phyloP scores from a whole-genome alignment of 2,329 filamentous ascomycete species.

The Botrytis fragariae region DNA sequence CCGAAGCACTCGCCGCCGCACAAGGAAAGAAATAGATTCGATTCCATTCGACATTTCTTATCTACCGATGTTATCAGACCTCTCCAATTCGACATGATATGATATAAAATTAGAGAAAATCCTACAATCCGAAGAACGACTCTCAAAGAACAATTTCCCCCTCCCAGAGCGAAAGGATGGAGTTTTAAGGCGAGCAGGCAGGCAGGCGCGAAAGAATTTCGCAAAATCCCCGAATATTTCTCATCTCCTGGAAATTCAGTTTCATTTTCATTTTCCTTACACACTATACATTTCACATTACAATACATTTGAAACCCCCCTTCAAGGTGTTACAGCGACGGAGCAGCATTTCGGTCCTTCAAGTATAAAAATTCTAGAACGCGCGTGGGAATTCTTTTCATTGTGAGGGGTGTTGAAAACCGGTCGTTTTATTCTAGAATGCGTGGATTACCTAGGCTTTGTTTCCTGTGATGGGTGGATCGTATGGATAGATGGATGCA shows the following conservation, averaged over 20 bases:
- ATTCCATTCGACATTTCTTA: not conserved
- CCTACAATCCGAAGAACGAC: not conserved
- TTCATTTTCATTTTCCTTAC: not conserved
- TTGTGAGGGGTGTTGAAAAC: not conserved
- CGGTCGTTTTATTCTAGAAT: not conserved
- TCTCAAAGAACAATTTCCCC: not conserved
- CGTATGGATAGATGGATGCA: not conserved
- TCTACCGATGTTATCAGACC: not conserved
- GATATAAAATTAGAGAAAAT: not conserved
- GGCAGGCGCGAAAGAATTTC: not conserved
- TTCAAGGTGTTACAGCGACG: slow-evolving; percentile 1
- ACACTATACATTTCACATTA: not conserved
- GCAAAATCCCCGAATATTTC: not conserved
- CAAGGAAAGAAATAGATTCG: slow-evolving; percentile 10
- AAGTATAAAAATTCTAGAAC: not conserved
- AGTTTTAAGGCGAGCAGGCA: not conserved
- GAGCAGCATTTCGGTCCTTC: slow-evolving; percentile 5
- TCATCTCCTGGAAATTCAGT: not conserved
- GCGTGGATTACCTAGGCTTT: not conserved
- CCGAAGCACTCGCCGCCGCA: slow-evolving; percentile 9
- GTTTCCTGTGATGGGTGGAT: not conserved
- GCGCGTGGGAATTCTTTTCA: not conserved
- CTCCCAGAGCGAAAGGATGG: not conserved
- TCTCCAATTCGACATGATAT: not conserved
- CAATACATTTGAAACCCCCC: not conserved